Percentiles rank a stretch among this genome's conserved stretches.
Evolutionary conservation across 1,284 basidiomycete species (phyloP).

Genomic region (Inonotus obliquus): DNA sequence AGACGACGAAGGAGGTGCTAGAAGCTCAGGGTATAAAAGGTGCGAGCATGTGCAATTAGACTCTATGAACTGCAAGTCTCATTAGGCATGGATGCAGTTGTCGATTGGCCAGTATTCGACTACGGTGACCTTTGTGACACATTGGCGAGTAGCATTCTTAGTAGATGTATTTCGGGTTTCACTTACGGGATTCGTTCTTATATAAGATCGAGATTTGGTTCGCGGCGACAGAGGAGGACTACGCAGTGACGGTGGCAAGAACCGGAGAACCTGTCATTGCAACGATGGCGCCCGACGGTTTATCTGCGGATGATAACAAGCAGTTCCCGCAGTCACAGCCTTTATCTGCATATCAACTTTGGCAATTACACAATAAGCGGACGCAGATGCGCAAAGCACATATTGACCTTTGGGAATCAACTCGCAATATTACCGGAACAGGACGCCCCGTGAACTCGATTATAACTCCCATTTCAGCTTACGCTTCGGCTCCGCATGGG

Average conservation of each 20-base stretch:
- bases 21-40: slow-evolving; percentile 64
- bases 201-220: slow-evolving; percentile 36
- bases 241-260: slow-evolving; percentile 31
- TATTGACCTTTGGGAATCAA: slow-evolving; percentile 55
- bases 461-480: slow-evolving; percentile 50
- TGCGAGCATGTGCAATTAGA: slow-evolving; percentile 21
- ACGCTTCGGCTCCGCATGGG: slow-evolving; percentile 53
- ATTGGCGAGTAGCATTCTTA: slow-evolving; percentile 29
- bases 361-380: slow-evolving; percentile 49
- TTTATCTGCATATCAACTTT: slow-evolving; percentile 45
- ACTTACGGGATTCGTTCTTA: not conserved
- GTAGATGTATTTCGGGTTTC: not conserved
- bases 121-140: slow-evolving; percentile 33
- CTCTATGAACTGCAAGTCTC: slow-evolving; percentile 5
- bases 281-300: slow-evolving; percentile 39
- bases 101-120: slow-evolving; percentile 40
- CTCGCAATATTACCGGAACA: slow-evolving; percentile 43
- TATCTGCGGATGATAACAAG: slow-evolving; percentile 21
- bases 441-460: slow-evolving; percentile 63
- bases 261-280: slow-evolving; percentile 48
- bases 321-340: slow-evolving; percentile 16
- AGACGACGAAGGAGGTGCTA: slow-evolving; percentile 53
- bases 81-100: slow-evolving; percentile 23
- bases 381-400: slow-evolving; percentile 43
- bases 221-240: slow-evolving; percentile 43